Conservation (phyloP, 2,329 filamentous ascomycete genomes). For the Rhynchosporium secalis region DNA sequence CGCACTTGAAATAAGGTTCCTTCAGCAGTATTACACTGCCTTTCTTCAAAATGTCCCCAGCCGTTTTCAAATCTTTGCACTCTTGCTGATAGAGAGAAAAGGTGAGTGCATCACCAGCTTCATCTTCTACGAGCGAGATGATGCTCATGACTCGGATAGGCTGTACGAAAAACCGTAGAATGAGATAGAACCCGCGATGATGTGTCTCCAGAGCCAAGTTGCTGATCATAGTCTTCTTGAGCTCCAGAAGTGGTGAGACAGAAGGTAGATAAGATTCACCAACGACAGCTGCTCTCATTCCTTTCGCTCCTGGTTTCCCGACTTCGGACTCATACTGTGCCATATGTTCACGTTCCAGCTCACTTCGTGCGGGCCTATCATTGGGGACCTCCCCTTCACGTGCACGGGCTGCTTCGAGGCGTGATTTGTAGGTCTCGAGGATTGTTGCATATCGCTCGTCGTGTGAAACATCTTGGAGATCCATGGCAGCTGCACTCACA, state of each 20-base stretch:
- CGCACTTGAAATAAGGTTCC: conserved; percentile 52
- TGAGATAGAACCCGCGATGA: conserved; percentile 42
- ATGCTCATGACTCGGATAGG: conserved; percentile 39
- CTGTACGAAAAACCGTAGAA: conserved; percentile 39
- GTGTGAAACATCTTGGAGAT: conserved; percentile 11
- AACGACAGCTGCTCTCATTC: conserved; percentile 4
- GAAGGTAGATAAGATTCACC: conserved; percentile 22
- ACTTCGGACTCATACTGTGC: not conserved
- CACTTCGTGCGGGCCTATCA: conserved; percentile 6
- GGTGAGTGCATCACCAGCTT: conserved; percentile 36
- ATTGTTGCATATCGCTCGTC: conserved; percentile 11
- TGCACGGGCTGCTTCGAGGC: conserved; percentile 10
- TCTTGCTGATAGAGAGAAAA: conserved; percentile 47
- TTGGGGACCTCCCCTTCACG: conserved; percentile 15
- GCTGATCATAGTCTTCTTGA: conserved; percentile 38
- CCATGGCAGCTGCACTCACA: not conserved
- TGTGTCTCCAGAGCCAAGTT: conserved; percentile 44
- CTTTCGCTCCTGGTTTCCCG: not conserved
- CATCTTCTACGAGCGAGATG: conserved; percentile 34
- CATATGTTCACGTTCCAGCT: conserved; percentile 9
- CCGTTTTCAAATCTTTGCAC: conserved; percentile 30
- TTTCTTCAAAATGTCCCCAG: conserved; percentile 40
- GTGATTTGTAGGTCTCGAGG: not conserved
- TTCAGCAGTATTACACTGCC: conserved; percentile 49
- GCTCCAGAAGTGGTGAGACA: not conserved